Base-by-base conservation (phyloP, 2,329 filamentous ascomycete species). In the Reticulascus tulasneorum region DNA sequence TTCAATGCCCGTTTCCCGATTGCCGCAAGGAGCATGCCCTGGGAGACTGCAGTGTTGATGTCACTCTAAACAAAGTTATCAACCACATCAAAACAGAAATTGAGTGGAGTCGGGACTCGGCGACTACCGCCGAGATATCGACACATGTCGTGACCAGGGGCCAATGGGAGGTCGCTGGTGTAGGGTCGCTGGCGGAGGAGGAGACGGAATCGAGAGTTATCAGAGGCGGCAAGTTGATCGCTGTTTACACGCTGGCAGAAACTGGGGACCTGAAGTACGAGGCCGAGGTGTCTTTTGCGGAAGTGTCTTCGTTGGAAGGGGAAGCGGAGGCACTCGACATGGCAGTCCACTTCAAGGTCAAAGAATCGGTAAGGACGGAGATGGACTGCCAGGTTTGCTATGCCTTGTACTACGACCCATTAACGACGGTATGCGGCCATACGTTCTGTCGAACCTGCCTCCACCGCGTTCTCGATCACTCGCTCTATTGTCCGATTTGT, bases 371-470 rank as follows among this genome's bases (percentile, higher is more conserved):
- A 4, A 76, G 81, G 42, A 67, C 70, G 12, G 88, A 94, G 54
- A 67, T 94, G 52, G 88, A 95, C 52, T 96, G 90, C 48, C 86
- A 93, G 50, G 80, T 95, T 40, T 95, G 90, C 61, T 94, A 91
- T 57, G 77, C 80, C 25, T 60, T 94, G 16, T 84, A 91, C 56
- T 66, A 88, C 42, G 85, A 94, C 43, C 88, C 90, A 0, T 67
- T 90, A 33, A 95, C 89, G 1, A 94, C 87, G 0, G 72, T 77
- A 2, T 96, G 90, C 51, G 90, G 90, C 2, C 90, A 96, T 57
- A 95, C 88, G 0, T 91, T 93, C 51, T 96, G 90, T 57, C 80
- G 85, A 15, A 75, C 76, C 40, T 96, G 90, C 55, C 68, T 95
- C 16, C 77, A 81, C 37, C 78, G 84, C 29, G 79, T 86, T 7